phyloP scores from a whole-genome alignment of 2,329 filamentous ascomycete species.

The Paramyrothecium sp. region DNA sequence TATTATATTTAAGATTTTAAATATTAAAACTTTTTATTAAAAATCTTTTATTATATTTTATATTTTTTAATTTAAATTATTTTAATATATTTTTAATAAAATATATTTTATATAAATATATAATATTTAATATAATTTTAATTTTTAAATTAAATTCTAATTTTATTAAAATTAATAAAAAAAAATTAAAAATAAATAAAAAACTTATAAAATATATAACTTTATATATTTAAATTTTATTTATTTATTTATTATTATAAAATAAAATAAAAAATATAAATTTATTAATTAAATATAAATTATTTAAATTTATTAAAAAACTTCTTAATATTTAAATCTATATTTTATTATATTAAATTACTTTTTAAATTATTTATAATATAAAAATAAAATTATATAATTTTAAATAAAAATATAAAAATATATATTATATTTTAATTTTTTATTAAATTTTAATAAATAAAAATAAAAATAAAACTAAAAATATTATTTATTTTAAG shows the following conservation, averaged over 20 bases:
- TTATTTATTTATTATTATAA: neutral
- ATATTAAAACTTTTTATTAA: neutral
- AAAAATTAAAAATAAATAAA: conserved; percentile 1
- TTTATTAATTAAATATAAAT: neutral
- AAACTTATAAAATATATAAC: neutral
- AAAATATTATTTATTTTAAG: conserved; percentile 2
- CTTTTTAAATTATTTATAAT: conserved; percentile 1
- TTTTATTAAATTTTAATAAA: neutral
- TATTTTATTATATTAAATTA: conserved; percentile 1
- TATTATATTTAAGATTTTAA: neutral
- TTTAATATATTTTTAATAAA: no score
- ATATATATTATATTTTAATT: neutral
- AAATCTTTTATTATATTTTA: neutral
- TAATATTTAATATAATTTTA: conserved; percentile 4
- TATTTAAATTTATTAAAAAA: neutral
- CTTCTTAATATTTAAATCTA: neutral
- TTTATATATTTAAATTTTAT: conserved; percentile 4
- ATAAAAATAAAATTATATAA: neutral
- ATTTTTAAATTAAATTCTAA: conserved; percentile 1
- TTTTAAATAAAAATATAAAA: neutral
- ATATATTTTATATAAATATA: no score
- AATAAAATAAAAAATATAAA: conserved; percentile 1
- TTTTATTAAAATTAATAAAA: conserved; percentile 2
- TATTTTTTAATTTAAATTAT: neutral
- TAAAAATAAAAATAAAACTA: neutral